Conservation (phyloP, 2,329 filamentous ascomycete species). For the Penicillium palitans region DNA sequence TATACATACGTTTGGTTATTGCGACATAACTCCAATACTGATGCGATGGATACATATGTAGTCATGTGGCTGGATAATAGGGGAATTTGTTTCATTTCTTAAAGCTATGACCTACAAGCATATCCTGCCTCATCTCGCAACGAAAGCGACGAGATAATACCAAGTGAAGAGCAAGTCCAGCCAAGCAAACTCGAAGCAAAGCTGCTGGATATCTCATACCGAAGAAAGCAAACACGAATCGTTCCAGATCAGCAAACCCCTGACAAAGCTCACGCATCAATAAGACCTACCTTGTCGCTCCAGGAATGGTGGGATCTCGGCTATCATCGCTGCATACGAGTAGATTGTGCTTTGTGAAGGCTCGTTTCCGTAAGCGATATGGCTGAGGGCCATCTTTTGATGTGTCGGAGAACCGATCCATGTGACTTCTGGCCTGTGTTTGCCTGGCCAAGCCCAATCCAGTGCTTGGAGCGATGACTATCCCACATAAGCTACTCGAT, state of each 20-base stretch:
- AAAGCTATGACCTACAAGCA: background rate
- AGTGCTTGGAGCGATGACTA: background rate
- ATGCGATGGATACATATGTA: background rate
- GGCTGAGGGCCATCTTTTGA: slow-evolving; percentile 20
- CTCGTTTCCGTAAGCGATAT: slow-evolving; percentile 28
- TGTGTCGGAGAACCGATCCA: slow-evolving; percentile 26
- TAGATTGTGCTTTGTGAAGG: slow-evolving; percentile 15
- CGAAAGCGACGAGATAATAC: background rate
- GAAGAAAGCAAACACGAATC: background rate
- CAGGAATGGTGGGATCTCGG: slow-evolving; percentile 22
- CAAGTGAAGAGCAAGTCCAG: background rate
- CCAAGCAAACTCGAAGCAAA: background rate
- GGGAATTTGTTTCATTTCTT: too few species aligned
- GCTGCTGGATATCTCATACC: background rate
- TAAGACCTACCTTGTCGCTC: background rate
- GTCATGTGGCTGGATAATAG: background rate
- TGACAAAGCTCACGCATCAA: background rate
- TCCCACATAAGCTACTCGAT: background rate
- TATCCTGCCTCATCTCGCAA: background rate
- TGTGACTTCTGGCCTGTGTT: slow-evolving; percentile 11
- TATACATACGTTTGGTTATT: background rate
- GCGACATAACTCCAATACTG: background rate
- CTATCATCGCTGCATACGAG: slow-evolving; percentile 28
- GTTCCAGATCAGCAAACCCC: background rate
- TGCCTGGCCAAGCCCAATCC: background rate